phyloP scores from a whole-genome alignment of 768 basidiomycete genomes.

The Tricholoma matsutake region DNA sequence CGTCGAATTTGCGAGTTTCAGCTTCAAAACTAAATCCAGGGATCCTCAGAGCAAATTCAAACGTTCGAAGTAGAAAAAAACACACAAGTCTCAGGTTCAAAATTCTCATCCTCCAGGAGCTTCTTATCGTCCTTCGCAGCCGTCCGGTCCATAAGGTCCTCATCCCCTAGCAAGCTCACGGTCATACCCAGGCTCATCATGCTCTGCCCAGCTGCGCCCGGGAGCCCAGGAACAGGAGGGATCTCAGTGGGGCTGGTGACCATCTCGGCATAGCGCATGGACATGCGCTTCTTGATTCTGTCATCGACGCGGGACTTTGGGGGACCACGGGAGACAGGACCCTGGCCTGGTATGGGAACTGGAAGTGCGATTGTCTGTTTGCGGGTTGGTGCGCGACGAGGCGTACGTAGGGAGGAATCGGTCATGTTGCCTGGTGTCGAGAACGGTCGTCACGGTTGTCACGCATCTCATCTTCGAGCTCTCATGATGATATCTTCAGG shows the following conservation, averaged over 20 bases:
- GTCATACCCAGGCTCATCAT: conserved; percentile 20
- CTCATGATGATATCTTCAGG: not conserved
- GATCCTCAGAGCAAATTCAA: conserved; percentile 13
- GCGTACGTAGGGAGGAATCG: conserved; percentile 20
- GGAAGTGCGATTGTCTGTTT: conserved; percentile 18
- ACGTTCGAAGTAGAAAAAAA: conserved; percentile 9
- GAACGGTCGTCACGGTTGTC: not conserved
- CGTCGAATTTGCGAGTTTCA: conserved; percentile 87
- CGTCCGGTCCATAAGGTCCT: conserved; percentile 42
- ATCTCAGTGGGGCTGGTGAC: conserved; percentile 60
- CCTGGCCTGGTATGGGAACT: conserved; percentile 14
- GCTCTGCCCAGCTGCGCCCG: conserved; percentile 45
- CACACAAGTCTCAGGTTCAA: conserved; percentile 89
- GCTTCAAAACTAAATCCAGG: conserved; percentile 57
- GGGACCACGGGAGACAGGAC: conserved; percentile 36
- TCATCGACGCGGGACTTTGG: conserved; percentile 68
- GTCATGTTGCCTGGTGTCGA: conserved; percentile 4
- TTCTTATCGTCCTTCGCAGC: conserved; percentile 58
- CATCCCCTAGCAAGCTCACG: conserved; percentile 35
- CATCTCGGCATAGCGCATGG: conserved; percentile 88
- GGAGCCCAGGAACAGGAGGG: conserved; percentile 51
- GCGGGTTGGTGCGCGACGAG: conserved; percentile 21
- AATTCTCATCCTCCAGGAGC: conserved; percentile 70
- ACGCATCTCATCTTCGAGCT: not conserved
- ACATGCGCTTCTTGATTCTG: conserved; percentile 96